phyloP scores from a whole-genome alignment of 495 filamentous ascomycete genomes.

The Aspergillus hancockii region DNA sequence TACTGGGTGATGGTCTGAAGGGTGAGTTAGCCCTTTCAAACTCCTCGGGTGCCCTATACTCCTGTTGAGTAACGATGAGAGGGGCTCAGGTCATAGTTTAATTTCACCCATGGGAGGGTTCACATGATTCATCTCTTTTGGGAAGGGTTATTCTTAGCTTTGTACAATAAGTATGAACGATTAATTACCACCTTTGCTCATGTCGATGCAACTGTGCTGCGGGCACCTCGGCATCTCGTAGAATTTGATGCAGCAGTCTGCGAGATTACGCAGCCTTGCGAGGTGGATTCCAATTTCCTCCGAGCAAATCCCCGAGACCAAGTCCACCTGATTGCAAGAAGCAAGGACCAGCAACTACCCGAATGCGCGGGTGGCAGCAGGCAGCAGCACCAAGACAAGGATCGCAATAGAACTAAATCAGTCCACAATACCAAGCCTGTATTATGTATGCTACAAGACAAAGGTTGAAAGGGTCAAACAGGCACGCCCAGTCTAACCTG shows the following conservation, averaged over 20 bases:
- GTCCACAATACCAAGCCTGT: background rate
- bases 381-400: background rate
- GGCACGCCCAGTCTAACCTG: background rate
- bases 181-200: background rate
- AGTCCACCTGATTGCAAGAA: background rate
- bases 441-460: background rate
- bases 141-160: background rate
- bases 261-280: slow-evolving; percentile 13
- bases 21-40: background rate
- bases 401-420: background rate
- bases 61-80: background rate
- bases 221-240: slow-evolving; percentile 12
- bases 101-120: background rate
- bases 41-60: background rate
- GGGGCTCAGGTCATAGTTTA: background rate
- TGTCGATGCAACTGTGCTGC: slow-evolving; percentile 1
- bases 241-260: slow-evolving; percentile 11
- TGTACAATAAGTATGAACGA: background rate
- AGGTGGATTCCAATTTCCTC: background rate
- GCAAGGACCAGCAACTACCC: background rate
- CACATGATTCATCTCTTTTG: background rate
- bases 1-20: background rate
- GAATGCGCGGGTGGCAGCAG: background rate
- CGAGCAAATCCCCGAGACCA: background rate
- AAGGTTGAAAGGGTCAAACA: background rate